Evolutionary conservation across 2,329 filamentous ascomycete genomes (phyloP), one percentile per base, ranked within the genome.

Genomic region (Neocatenulostroma microsporum): DNA sequence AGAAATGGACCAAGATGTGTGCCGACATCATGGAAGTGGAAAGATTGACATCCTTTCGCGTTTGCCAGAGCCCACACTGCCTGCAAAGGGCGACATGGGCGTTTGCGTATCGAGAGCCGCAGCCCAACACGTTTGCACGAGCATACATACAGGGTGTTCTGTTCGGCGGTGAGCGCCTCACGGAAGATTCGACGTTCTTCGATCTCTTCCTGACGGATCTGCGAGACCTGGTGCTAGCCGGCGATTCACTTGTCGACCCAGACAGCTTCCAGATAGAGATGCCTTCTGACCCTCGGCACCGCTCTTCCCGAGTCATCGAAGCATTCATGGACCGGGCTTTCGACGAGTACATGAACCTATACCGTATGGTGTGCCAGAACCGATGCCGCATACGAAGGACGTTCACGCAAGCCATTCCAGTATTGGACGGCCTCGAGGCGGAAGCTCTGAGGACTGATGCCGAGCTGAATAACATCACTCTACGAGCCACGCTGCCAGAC

Each of bases 281-380:
- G 1, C 74, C 80, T 0, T 75, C 79, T 6, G 81, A 94, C 53
- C 76, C 82, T 8, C 76, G 85, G 10, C 82, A 84, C 47, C 71
- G 78, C 44, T 78, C 89, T 43, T 76, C 84, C 0, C 69, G 76
- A 35, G 70, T 79, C 34, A 85, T 94, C 72, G 83, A 94, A 48
- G 65, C 66, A 3, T 82, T 82, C 51, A 64, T 75, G 29, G 65
- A 71, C 37, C 66, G 72, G 32, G 67, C 69, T 6, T 48, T 57
- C 29, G 47, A 68, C 61, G 78, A 82, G 0, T 95, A 87, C 53
- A 67, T 94, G 13, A 88, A 95, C 47, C 73, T 93, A 12, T 80
- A 91, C 51, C 78, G 87, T 31, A 82, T 84, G 6, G 70, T 91
- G 13, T 94, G 87, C 51, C 84, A 96, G 56, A 98, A 96, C 55